Evolutionary conservation across 768 basidiomycete species (phyloP), one percentile per base, ranked within the genome.

Genomic region (Xerocomus brunneocitrinus): DNA sequence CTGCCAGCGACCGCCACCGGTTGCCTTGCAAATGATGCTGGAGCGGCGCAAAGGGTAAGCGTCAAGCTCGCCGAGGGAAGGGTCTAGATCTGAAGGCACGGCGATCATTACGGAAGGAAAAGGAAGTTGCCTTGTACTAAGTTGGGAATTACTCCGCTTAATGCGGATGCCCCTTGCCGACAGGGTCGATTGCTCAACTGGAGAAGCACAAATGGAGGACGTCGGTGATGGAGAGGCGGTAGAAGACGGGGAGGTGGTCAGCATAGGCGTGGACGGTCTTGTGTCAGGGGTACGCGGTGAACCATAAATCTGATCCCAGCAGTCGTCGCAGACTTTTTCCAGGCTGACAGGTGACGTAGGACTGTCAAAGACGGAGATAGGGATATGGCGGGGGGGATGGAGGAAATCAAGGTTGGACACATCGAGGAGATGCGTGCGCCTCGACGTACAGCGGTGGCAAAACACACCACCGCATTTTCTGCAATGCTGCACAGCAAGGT

Each of bases 381-480:
- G 78, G n/a, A 79, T 72, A 62, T 81, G 79, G 55, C 82, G 79
- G 1, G 89, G 89, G 1, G 89, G 89, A 41, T 85, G 74, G 44
- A 89, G 70, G 68, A 91, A 89, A 48, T 73, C 65, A 38, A 91
- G 82, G 50, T 77, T 76, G 8, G 87, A 79, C n/a, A 85, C 79
- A 64, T 91, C 89, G 50, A 91, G 78, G 4, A 91, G 80, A 12
- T 79, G 72, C 0, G 85, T 89, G 6, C 74, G 63, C 50, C 79
- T 79, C 6, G 78, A 71, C 1, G 83, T 79, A 66, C 89, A 91
- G 6, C 76, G 67, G 45, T 68, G 67, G 70, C 89, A 91, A 66
- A 83, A 90, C 30, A 91, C 73, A 57, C 87, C 87, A 47, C 89
- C 89, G 59, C 89, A 91, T 66, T 90, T 91, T 67, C 89, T 80